Evolutionary conservation across 106 monocot genomes (phyloP), one percentile per base, ranked within the genome.

Genomic region (Vanilla planifolia): DNA sequence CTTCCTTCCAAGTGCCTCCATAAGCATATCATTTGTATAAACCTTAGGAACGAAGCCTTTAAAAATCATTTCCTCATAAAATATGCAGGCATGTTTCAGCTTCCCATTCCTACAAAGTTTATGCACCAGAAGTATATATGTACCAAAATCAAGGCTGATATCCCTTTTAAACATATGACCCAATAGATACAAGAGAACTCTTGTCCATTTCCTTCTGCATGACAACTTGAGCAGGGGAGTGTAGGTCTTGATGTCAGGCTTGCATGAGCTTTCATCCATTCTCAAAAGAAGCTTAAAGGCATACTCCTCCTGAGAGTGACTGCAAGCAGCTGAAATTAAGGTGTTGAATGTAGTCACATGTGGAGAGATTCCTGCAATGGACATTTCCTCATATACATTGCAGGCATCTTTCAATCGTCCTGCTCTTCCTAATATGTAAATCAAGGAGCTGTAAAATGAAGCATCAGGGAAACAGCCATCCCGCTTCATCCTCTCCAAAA

Each of bases 361-460:
- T 41, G 85, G 89, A 46, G 65, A 43, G 23, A 73, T 64, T 17
- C 82, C 80, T 60, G 29, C 78, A 6, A 64, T 70, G 22, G 33
- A 39, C 89, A 89, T 94, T 46, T 94, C 93, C 46, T 74, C 59
- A 48, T 61, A 80, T 21, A 89, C n/a, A 55, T 46, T 61, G 46
- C 73, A 51, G 23, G 89, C 89, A 68, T 89, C 89, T 62, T 56
- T 57, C 11, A 89, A 33, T 8, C 63, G 52, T 32, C 85, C 89
- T 17, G 60, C 80, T 66, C 66, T 79, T 47, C 76, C 71, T 23
- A 85, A 71, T 51, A 80, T 86, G 60, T 77, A 89, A 48, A 89
- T 85, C 33, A 94, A 61, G 48, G 94, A 94, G 48, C 89, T 94
- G 52, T 89, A 94, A 43, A 73, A 85, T 62, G 79, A 70, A 34